A percentile compares a stretch with the other conserved stretches of the same genome.
phyloP scores from a whole-genome alignment of 106 monocot species.

The Platanthera guangdongensis region DNA sequence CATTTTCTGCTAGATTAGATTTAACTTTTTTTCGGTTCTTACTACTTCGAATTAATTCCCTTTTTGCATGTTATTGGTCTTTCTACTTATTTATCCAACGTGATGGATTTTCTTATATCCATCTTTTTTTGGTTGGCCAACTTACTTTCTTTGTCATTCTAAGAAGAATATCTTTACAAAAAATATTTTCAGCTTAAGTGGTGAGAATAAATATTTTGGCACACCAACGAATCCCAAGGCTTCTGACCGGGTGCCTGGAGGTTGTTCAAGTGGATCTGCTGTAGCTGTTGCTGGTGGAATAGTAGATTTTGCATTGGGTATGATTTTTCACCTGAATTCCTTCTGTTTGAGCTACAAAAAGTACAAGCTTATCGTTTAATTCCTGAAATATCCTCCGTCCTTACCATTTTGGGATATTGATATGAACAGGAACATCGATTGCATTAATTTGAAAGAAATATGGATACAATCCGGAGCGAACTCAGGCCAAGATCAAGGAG shows the following conservation, averaged over 20 bases:
- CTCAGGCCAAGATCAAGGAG: too few species aligned
- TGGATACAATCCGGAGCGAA: too few species aligned
- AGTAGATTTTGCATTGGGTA: slow-evolving; percentile 87
- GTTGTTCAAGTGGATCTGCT: slow-evolving; percentile 90
- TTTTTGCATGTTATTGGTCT: not conserved
- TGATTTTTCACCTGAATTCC: slow-evolving; percentile 10
- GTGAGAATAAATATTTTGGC: slow-evolving; percentile 82
- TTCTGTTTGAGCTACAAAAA: not conserved
- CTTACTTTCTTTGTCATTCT: not conserved
- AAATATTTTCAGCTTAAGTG: slow-evolving; percentile 55
- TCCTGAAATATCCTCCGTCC: too few species aligned
- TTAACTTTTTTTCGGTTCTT: not conserved
- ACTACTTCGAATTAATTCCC: not conserved
- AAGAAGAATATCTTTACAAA: not conserved
- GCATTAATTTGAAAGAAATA: too few species aligned
- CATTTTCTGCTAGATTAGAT: not conserved
- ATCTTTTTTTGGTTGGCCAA: too few species aligned
- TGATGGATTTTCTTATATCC: not conserved
- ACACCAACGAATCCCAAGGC: slow-evolving; percentile 67
- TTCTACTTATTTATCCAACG: not conserved
- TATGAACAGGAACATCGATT: too few species aligned
- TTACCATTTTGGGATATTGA: too few species aligned
- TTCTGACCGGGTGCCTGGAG: slow-evolving; percentile 72
- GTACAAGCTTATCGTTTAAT: not conserved
- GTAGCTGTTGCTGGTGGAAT: slow-evolving; percentile 70